Conservation (phyloP, 306 rosid genomes). For the Urtica urens region DNA sequence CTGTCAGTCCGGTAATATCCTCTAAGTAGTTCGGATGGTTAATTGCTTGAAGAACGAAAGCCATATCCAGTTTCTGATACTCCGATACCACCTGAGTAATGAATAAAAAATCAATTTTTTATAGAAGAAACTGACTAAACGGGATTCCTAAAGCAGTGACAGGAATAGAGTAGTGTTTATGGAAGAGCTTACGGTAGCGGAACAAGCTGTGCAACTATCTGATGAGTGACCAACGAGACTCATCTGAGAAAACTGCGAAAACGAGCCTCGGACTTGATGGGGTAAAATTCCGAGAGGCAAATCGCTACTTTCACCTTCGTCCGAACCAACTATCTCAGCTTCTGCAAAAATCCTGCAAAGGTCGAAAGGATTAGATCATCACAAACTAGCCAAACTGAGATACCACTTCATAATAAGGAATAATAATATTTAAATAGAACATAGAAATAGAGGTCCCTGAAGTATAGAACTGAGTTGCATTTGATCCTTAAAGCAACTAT, state of each 20-base stretch:
- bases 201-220: constrained; percentile 86
- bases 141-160: background rate
- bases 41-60: constrained; percentile 68
- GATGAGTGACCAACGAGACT: constrained; percentile 79
- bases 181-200: constrained; percentile 46
- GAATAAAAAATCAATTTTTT: no score
- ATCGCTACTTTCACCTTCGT: constrained; percentile 39
- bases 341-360: constrained; percentile 75
- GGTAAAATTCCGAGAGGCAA: constrained; percentile 91
- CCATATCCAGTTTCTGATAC: constrained; percentile 59
- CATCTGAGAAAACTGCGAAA: constrained; percentile 85
- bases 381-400: background rate
- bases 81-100: constrained; percentile 63
- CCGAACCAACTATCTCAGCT: constrained; percentile 39
- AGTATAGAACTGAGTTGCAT: no score
- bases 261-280: constrained; percentile 88
- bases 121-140: no score
- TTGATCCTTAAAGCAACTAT: no score
- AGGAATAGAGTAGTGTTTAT: background rate
- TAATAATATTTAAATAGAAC: no score
- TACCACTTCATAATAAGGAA: no score
- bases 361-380: constrained; percentile 11
- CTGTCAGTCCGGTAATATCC: constrained; percentile 89
- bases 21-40: constrained; percentile 90
- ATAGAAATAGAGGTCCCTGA: no score